Evolutionary conservation across 2,329 filamentous ascomycete genomes (phyloP), one percentile per base, ranked within the genome.

Genomic region (Coniella lustricola): DNA sequence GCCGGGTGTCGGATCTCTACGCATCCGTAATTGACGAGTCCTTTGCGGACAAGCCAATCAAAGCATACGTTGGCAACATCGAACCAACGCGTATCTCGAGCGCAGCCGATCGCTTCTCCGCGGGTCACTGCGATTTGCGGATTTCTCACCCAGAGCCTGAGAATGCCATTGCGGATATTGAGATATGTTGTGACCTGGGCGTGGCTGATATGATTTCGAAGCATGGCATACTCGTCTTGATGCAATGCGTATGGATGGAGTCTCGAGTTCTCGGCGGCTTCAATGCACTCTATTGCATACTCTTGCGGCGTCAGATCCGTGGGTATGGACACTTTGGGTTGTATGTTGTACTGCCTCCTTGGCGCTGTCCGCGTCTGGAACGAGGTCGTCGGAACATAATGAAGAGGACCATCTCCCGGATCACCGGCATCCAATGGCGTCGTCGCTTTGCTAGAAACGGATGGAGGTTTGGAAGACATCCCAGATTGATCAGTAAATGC

Each of bases 21-120:
- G 64, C 93, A 97, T 14, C 94, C 93, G 64, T 90, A 96, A 65
- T 98, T 98, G 70, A 98, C 95, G 64, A 95, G 95, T 17, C 93
- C 93, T 55, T 86, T 82, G 52, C 91, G 84, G 48, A 90, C 75
- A 16, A 98, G 78, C 91, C 91, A 98, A 64, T 95, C 83, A 62
- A 93, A 94, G 55, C 90, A 93, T 48, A 96, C 77, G 55, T 82
- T 87, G 9, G 93, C 90, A 39, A 91, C 79, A 51, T 89, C 85
- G 65, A 95, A 95, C 82, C 90, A 97, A 46, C 90, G 82, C 46
- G 77, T 75, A 59, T 95, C 90, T 67, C 83, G 87, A 44, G 90
- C 87, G 69, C 91, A 97, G 3, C 93, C 93, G 38, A 91, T 79
- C 7, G 93, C 93, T 66, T 96, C 89, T 63, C 90, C 83, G 41